Conservation (phyloP, 1,284 basidiomycete species). For the Takashimella koratensis region DNA sequence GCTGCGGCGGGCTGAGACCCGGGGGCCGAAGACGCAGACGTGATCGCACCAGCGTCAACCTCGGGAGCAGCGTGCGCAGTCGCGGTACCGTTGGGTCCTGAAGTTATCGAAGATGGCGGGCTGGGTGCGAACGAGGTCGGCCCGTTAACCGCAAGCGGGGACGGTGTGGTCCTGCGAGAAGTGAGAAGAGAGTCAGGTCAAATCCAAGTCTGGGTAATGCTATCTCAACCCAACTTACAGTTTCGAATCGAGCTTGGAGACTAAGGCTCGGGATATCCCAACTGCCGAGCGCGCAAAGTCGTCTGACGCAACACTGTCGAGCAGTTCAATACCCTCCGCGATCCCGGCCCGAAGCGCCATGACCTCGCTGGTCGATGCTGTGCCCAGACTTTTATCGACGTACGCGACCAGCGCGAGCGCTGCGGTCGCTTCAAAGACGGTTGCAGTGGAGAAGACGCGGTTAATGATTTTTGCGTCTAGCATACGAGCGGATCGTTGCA, state of each 20-base stretch:
- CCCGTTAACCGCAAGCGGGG: background rate
- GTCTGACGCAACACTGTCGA: conserved; percentile 29
- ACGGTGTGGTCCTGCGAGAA: background rate
- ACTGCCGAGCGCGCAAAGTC: conserved; percentile 29
- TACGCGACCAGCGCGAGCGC: conserved; percentile 36
- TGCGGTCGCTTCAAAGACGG: conserved; percentile 39
- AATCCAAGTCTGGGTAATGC: background rate
- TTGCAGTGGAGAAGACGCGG: conserved; percentile 33
- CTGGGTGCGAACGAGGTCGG: background rate
- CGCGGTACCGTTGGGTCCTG: background rate
- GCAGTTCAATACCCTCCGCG: conserved; percentile 37
- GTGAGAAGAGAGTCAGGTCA: background rate
- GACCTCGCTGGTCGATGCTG: conserved; percentile 16
- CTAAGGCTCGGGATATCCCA: conserved; percentile 30
- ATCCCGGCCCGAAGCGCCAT: conserved; percentile 33
- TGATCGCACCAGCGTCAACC: conserved; percentile 16
- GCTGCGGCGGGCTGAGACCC: background rate
- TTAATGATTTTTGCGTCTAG: conserved; percentile 38
- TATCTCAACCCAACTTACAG: background rate
- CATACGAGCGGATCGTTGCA: conserved; percentile 40
- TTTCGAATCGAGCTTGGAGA: conserved; percentile 13
- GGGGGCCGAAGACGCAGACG: background rate
- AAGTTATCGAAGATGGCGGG: background rate
- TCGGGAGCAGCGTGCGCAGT: conserved; percentile 12
- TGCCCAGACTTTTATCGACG: conserved; percentile 30